phyloP scores from a whole-genome alignment of 1,284 basidiomycete species.

The Prillingera fragicola region DNA sequence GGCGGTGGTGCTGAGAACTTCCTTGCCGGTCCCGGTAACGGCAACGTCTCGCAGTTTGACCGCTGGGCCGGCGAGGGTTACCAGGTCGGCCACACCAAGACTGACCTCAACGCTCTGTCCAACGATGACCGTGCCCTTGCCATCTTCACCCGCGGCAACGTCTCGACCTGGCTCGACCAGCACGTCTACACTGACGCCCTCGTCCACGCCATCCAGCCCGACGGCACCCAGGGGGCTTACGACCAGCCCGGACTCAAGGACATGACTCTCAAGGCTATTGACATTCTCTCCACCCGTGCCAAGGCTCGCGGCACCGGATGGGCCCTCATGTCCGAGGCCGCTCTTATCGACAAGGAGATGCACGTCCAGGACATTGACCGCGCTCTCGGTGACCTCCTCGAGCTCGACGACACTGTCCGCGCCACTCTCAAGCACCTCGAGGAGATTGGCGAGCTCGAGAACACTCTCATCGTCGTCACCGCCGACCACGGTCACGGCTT shows the following conservation, averaged over 20 bases:
- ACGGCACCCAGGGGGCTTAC: constrained; percentile 34
- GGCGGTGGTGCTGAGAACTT: constrained; percentile 48
- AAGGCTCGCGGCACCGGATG: constrained; percentile 44
- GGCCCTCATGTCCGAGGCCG: constrained; percentile 50
- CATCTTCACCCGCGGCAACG: constrained; percentile 46
- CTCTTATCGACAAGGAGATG: constrained; percentile 49
- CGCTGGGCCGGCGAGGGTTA: constrained; percentile 45
- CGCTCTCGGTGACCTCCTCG: constrained; percentile 49
- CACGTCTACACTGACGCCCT: constrained; percentile 46
- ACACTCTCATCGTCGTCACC: constrained; percentile 49
- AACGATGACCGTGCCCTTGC: constrained; percentile 45
- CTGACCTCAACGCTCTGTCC: constrained; percentile 40
- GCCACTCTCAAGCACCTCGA: constrained; percentile 46
- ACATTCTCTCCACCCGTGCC: constrained; percentile 44
- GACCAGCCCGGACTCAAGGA: constrained; percentile 49
- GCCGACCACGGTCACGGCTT: constrained; percentile 48
- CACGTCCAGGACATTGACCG: constrained; percentile 48
- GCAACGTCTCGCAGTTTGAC: constrained; percentile 45
- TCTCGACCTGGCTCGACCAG: constrained; percentile 49
- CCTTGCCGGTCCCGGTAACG: constrained; percentile 36
- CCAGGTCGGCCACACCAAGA: constrained; percentile 45
- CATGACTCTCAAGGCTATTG: constrained; percentile 50
- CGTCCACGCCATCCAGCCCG: constrained; percentile 28
- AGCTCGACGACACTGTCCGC: constrained; percentile 49
- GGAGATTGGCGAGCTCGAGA: constrained; percentile 46